These are phyloP conservation scores for Ganoderma lucidum DNA, from an alignment of 1,284 basidiomycete genomes.

Conservation along the genomic window DNA sequence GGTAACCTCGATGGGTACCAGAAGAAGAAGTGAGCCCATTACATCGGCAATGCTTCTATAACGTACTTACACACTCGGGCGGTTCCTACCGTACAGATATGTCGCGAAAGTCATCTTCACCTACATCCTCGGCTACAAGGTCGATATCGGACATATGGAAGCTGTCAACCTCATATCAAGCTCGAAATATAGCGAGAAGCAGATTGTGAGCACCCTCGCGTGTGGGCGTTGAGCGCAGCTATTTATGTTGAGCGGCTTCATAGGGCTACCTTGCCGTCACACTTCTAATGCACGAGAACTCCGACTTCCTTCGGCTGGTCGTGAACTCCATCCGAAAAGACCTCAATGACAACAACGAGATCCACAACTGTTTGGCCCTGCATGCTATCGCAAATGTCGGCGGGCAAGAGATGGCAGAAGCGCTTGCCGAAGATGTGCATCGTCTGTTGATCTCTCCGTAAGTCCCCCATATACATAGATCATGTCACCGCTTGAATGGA, in stretches of 20 bases:
- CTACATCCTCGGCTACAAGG: conserved; percentile 98
- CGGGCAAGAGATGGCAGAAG: conserved; percentile 98
- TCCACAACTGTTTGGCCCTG: conserved; percentile 95
- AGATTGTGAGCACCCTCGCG: conserved; percentile 77
- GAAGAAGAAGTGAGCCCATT: conserved; percentile 91
- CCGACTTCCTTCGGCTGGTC: conserved; percentile 93
- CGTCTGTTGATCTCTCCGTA: conserved; percentile 95
- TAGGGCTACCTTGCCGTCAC: conserved; percentile 98
- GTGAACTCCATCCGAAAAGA: conserved; percentile 99
- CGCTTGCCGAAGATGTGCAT: conserved; percentile 93
- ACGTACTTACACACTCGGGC: conserved; percentile 25
- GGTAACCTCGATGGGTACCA: conserved; percentile 98
- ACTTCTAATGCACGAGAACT: conserved; percentile 98
- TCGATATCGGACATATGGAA: conserved; percentile 99
- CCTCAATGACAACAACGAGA: conserved; percentile 93
- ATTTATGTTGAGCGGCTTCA: conserved; percentile 10
- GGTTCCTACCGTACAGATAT: conserved; percentile 61
- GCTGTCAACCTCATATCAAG: conserved; percentile 98
- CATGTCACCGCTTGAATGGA: conserved; percentile 3
- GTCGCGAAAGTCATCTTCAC: conserved; percentile 98
- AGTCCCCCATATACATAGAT: conserved; percentile 41
- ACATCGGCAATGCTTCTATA: conserved; percentile 17
- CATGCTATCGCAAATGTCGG: conserved; percentile 99
- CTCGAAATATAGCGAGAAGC: conserved; percentile 97
- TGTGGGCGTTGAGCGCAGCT: neutral